Base-by-base conservation (phyloP, 2,329 filamentous ascomycete species). In the Aspergillus candidus region DNA sequence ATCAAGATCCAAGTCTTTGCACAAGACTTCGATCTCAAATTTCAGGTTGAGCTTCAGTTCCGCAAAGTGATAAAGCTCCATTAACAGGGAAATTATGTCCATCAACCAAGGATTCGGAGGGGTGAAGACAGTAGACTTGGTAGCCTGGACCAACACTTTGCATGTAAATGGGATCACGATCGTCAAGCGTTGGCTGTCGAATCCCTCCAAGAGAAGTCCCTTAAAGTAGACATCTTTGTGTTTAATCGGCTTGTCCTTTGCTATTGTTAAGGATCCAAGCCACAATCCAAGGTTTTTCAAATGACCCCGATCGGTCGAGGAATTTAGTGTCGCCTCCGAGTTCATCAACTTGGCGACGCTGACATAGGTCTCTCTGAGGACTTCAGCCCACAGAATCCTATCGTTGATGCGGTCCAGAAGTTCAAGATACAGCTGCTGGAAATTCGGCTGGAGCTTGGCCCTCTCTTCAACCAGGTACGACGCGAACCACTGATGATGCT, bases 161-260 rank as follows among this genome's bases (percentile, higher is more conserved):
- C 93, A 98, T 41, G 94, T 93, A 64, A 98, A 98, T 0, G 93
- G 93, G 47, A 98, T 94, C 38, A 93, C 91, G 32, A 97, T 82
- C 32, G 95, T 79, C 27, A 98, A 76, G 38, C 93, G 82, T 65
- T 97, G 89, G 2, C 87, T 93, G 57, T 97, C 89, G 53, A 91
- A 90, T 1, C 88, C 93, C 67, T 98, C 93, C 35, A 96, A 83
- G 4, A 98, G 77, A 5, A 98, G 75, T 59, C 97, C 88, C 67
- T 94, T 94, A 76, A 98, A 97, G 2, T 91, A 94, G 49, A 98
- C 90, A 61, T 97, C 95, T 60, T 85, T 89, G 65, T 96, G 90
- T 60, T 91, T 90, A 70, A 98, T 94, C 0, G 93, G 93, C 61
- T 91, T 91, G 62, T 98, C 86, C 41, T 91, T 84, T 18, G 93